These are phyloP conservation scores for Pichia phayaonensis DNA, from an alignment of 805 yeast species.

Conservation along the genomic window DNA sequence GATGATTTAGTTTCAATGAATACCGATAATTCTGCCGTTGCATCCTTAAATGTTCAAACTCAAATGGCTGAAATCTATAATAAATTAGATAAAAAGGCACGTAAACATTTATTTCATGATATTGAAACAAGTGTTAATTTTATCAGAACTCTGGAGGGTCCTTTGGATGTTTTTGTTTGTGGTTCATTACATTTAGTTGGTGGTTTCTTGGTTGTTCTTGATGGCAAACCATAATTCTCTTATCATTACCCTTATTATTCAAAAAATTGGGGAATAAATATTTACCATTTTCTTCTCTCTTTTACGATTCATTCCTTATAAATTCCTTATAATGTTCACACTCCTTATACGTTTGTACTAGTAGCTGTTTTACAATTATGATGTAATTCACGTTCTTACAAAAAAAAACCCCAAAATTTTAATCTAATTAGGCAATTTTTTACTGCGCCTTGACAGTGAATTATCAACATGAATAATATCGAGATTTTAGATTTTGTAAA, in stretches of 20 bases:
- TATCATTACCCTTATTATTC: background rate
- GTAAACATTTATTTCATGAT: slow-evolving; percentile 51
- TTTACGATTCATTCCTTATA: slow-evolving; percentile 1
- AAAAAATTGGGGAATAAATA: background rate
- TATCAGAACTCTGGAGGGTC: slow-evolving; percentile 39
- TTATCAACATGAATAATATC: background rate
- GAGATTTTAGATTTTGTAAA: background rate
- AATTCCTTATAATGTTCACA: background rate
- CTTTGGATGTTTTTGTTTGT: slow-evolving; percentile 75
- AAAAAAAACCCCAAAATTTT: background rate
- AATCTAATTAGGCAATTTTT: background rate
- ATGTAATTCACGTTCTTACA: too few relatives aligned
- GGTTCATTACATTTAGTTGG: slow-evolving; percentile 95
- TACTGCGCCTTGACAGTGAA: background rate
- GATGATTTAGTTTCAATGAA: slow-evolving; percentile 82
- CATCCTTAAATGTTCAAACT: slow-evolving; percentile 74
- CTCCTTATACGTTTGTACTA: background rate
- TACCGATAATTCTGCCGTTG: slow-evolving; percentile 70
- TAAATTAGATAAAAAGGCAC: slow-evolving; percentile 35
- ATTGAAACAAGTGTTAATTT: slow-evolving; percentile 66
- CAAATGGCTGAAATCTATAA: slow-evolving; percentile 66
- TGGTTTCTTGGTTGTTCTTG: slow-evolving; percentile 81
- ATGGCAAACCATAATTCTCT: slow-evolving; percentile 25
- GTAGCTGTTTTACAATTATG: too few relatives aligned
- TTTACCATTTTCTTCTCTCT: background rate